Evolutionary conservation across 148 eudicot species (phyloP).

Genomic region (Cornus suecica): DNA sequence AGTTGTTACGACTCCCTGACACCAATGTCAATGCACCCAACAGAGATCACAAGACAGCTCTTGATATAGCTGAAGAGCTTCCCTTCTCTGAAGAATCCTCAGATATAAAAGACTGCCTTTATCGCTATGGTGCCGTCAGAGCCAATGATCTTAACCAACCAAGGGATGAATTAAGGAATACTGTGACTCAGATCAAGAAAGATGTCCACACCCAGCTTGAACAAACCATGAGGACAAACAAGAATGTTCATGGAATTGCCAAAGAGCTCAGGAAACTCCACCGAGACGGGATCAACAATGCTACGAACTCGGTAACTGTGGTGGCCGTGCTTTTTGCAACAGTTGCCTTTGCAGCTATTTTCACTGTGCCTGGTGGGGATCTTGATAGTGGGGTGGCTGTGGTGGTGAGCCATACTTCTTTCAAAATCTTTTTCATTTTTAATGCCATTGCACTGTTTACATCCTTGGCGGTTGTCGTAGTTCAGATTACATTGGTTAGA

Average conservation of each 20-base stretch:
- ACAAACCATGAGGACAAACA: constrained; percentile 66
- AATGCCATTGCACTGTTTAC: constrained; percentile 80
- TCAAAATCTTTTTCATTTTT: constrained; percentile 71
- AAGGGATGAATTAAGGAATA: constrained; percentile 69
- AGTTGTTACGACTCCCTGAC: constrained; percentile 53
- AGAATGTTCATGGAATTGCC: constrained; percentile 69
- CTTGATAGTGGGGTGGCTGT: constrained; percentile 45
- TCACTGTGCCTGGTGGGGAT: constrained; percentile 79
- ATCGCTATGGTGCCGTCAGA: constrained; percentile 55
- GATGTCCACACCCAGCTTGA: constrained; percentile 75
- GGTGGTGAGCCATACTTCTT: constrained; percentile 40
- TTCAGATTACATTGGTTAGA: constrained; percentile 75
- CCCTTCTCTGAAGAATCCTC: constrained; percentile 74
- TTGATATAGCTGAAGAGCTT: constrained; percentile 74
- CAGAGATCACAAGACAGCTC: constrained; percentile 73
- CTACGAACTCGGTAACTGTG: constrained; percentile 81
- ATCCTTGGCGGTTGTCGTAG: constrained; percentile 83
- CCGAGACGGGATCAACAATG: constrained; percentile 82
- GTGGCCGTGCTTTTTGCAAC: constrained; percentile 87
- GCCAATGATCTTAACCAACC: constrained; percentile 85
- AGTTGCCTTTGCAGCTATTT: constrained; percentile 84
- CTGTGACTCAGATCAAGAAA: constrained; percentile 70
- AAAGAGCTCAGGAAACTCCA: constrained; percentile 82
- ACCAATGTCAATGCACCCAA: constrained; percentile 65
- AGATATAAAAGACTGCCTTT: constrained; percentile 43